phyloP scores from a whole-genome alignment of 495 filamentous ascomycete species.

The Aspergillus asperescens region DNA sequence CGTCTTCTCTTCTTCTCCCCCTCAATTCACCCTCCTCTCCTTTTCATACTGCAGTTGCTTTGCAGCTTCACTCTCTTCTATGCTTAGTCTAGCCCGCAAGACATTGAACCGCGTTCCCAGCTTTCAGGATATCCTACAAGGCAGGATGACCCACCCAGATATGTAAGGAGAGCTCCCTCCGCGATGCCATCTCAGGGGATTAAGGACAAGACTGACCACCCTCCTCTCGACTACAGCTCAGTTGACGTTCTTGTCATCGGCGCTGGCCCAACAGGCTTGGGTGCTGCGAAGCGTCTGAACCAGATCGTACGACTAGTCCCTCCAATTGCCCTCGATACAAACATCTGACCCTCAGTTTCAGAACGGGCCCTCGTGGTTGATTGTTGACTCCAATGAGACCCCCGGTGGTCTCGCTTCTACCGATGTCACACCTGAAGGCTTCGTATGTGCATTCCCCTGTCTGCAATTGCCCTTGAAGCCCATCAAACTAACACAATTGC shows the following conservation, averaged over 20 bases:
- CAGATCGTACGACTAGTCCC: constrained; percentile 66
- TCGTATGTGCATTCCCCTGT: constrained; percentile 64
- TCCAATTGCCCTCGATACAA: constrained; percentile 11
- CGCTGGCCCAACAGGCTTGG: constrained; percentile 92
- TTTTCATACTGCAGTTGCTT: constrained; percentile 24
- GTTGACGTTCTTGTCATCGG: constrained; percentile 99
- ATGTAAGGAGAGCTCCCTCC: constrained; percentile 35
- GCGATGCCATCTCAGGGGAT: constrained; percentile 15
- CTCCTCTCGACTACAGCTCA: constrained; percentile 47
- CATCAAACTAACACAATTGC: constrained; percentile 21
- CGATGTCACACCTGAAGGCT: constrained; percentile 92
- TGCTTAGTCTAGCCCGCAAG: constrained; percentile 48
- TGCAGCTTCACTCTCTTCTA: constrained; percentile 41
- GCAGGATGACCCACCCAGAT: constrained; percentile 54
- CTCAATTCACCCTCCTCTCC: constrained; percentile 18
- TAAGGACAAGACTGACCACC: constrained; percentile 20
- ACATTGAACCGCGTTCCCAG: constrained; percentile 54
- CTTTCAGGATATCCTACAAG: constrained; percentile 56
- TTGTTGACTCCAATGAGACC: constrained; percentile 87
- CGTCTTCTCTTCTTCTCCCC: constrained; percentile 23
- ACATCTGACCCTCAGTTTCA: constrained; percentile 35
- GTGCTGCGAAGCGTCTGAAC: constrained; percentile 94
- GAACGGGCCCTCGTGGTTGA: constrained; percentile 91
- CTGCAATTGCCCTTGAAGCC: no score
- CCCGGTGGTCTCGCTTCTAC: constrained; percentile 96